These are phyloP conservation scores for Datura wrightii DNA, from an alignment of 257 asterid genomes.

Conservation along the genomic window DNA sequence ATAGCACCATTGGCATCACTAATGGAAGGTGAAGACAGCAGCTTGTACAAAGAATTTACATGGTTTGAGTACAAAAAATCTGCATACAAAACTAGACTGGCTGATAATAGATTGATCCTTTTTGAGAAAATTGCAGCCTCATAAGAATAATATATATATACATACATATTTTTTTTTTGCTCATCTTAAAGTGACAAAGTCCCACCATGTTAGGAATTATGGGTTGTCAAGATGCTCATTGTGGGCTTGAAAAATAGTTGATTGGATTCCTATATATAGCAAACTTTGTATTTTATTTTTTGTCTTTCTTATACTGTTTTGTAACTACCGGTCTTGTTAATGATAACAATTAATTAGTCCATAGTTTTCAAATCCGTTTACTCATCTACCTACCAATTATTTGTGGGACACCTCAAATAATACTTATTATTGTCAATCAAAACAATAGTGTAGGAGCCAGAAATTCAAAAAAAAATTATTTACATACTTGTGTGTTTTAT, in stretches of 20 bases:
- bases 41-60: constrained; percentile 71
- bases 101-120: constrained; percentile 62
- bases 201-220: constrained; percentile 21
- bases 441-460: not conserved
- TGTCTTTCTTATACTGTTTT: constrained; percentile 31
- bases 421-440: not conserved
- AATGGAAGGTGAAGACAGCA: constrained; percentile 59
- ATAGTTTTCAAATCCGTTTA: not conserved
- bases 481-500: not conserved
- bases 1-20: constrained; percentile 67
- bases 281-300: constrained; percentile 24
- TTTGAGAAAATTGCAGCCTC: constrained; percentile 64
- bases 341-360: not conserved
- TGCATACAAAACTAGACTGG: constrained; percentile 55
- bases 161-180: too few relatives aligned
- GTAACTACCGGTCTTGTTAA: constrained; percentile 21
- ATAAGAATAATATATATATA: constrained; percentile 25
- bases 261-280: constrained; percentile 14
- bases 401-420: not conserved
- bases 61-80: constrained; percentile 72
- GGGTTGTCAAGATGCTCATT: constrained; percentile 29
- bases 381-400: not conserved
- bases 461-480: not conserved
- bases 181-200: not conserved
- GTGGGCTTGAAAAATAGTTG: not conserved